Evolutionary conservation across 2,329 filamentous ascomycete genomes (phyloP), one percentile per base, ranked within the genome.

Genomic region (Chrysoporthe austroafricana): DNA sequence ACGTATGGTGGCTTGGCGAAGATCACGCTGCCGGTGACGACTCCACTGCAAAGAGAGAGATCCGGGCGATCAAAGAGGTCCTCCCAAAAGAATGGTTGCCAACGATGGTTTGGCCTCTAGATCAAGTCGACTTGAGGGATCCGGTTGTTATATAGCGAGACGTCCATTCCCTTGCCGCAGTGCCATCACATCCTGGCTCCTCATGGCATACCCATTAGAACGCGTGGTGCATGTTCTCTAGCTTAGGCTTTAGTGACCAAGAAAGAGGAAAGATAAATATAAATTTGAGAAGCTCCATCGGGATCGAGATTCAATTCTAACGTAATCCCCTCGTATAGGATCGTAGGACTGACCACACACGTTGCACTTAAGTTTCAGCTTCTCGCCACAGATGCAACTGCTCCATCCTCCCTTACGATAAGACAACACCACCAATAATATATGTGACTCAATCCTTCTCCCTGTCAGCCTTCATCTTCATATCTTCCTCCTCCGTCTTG

Each of bases 401-500:
- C 56, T 14, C 34, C 13, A 13, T 34, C 13, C 21, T 39, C 56
- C 3, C 18, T 4, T 58, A 58, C 11, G 26, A 14, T 43, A 42
- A 8, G 4, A 32, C 42, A 7, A 36, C 44, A 18, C 32, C 57
- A 54, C 26, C n/a, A 56, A 54, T 32, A 3, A n/a, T 48, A 60
- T n/a, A 3, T 46, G 8, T 16, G n/a, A 14, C 14, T 36, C 65
- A 39, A 52, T 66, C 65, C 36, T 71, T 69, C 58, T 77, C 75
- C 26, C 76, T 70, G 46, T 75, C 75, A 0, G 72, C 73, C 61
- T 74, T 73, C 72, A 79, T 70, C 68, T 77, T 75, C 59, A 66
- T 63, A 44, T 79, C 77, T 63, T 79, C 76, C 58, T 79, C 76
- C 62, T 79, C 75, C 0, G 66, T 75, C 72, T 76, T 76, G 4